Percentiles rank a stretch among this genome's conserved stretches.
phyloP scores from a whole-genome alignment of 2,329 filamentous ascomycete species.

The Bretziella fagacearum region DNA sequence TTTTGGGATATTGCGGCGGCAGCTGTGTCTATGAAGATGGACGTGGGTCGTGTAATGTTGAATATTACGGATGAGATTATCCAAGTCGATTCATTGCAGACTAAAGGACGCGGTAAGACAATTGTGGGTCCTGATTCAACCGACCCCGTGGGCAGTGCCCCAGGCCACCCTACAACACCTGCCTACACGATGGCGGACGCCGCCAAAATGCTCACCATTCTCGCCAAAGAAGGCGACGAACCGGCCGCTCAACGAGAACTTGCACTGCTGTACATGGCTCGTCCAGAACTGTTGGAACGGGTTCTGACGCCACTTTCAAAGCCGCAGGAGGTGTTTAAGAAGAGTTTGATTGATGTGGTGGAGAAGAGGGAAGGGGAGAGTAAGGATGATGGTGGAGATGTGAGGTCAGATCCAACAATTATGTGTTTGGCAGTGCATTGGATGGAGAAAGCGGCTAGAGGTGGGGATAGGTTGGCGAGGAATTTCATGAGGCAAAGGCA shows the following conservation, averaged over 20 bases:
- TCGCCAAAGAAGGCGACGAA: conserved; percentile 71
- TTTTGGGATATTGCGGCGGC: conserved; percentile 86
- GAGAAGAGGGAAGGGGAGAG: conserved; percentile 23
- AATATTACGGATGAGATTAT: conserved; percentile 41
- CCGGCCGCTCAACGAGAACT: conserved; percentile 82
- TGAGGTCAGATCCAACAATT: no score
- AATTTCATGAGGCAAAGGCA: conserved; percentile 57
- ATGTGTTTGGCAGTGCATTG: conserved; percentile 95
- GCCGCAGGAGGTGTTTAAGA: conserved; percentile 79
- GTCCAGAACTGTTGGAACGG: conserved; percentile 67
- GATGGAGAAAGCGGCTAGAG: conserved; percentile 79
- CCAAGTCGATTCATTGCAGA: conserved; percentile 37
- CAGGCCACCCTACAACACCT: conserved; percentile 23
- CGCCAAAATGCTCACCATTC: conserved; percentile 78
- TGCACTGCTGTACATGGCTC: conserved; percentile 80
- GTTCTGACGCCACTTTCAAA: conserved; percentile 71
- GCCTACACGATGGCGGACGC: conserved; percentile 61
- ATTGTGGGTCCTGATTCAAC: no score
- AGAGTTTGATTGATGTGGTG: conserved; percentile 60
- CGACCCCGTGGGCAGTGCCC: no score
- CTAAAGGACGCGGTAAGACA: no score
- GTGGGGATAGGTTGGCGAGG: conserved; percentile 72
- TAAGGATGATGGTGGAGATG: conserved; percentile 16
- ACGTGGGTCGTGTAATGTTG: conserved; percentile 66
- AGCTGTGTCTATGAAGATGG: conserved; percentile 72